Evolutionary conservation across 805 yeast genomes (phyloP).

Genomic region (Spathaspora passalidarum): DNA sequence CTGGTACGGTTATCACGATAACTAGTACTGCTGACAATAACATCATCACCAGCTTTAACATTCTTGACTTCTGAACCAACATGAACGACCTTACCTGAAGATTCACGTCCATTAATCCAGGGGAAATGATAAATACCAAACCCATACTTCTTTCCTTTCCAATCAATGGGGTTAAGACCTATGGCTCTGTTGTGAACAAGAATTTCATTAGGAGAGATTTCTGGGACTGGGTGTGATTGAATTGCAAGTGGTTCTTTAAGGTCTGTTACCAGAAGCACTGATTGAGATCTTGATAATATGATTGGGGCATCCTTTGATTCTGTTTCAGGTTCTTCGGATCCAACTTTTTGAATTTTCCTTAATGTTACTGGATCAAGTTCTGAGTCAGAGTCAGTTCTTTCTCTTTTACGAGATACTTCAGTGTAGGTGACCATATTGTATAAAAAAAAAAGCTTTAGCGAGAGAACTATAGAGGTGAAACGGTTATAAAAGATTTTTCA

Average conservation of each 20-base stretch:
- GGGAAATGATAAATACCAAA: constrained; percentile 48
- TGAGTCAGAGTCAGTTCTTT: background rate
- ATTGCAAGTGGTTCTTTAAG: constrained; percentile 19
- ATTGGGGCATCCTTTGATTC: background rate
- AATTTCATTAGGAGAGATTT: constrained; percentile 18
- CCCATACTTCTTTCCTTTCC: constrained; percentile 46
- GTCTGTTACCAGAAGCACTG: constrained; percentile 16
- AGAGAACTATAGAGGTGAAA: background rate
- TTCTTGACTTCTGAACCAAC: constrained; percentile 28
- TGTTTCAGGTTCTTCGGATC: background rate
- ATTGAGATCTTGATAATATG: constrained; percentile 11
- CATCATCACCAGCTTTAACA: constrained; percentile 32
- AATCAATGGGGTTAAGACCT: constrained; percentile 48
- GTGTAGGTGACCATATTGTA: background rate
- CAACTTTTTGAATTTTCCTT: background rate
- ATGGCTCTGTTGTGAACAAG: constrained; percentile 26
- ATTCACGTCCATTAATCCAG: constrained; percentile 50
- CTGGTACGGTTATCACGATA: constrained; percentile 46
- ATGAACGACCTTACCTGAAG: constrained; percentile 38
- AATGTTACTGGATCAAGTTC: background rate
- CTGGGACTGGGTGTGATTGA: constrained; percentile 18
- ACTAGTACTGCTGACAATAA: constrained; percentile 44
- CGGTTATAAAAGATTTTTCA: background rate
- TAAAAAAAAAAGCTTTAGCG: background rate
- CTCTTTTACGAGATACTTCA: constrained; percentile 1